phyloP scores from a whole-genome alignment of 2,329 filamentous ascomycete genomes.

The Beauveria caledonica region DNA sequence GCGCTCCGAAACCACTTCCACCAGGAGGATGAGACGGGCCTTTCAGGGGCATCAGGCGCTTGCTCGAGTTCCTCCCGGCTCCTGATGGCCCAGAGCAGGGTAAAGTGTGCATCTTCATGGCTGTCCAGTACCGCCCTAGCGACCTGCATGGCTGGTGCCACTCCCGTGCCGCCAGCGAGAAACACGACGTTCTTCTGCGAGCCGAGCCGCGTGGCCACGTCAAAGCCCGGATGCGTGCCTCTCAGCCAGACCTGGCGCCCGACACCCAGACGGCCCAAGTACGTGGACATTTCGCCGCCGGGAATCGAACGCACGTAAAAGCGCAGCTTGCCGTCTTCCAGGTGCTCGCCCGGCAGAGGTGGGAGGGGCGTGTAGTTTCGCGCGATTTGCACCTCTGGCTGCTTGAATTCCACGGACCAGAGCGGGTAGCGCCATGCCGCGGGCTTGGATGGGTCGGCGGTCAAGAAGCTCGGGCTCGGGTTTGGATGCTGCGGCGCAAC shows the following conservation, averaged over 20 bases:
- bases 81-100: constrained; percentile 74
- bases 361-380: constrained; percentile 87
- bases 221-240: constrained; percentile 67
- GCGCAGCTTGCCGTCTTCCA: constrained; percentile 42
- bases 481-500: constrained; percentile 36
- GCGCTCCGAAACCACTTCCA: constrained; percentile 18
- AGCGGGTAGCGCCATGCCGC: constrained; percentile 44
- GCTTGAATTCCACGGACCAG: constrained; percentile 89
- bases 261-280: constrained; percentile 57
- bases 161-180: constrained; percentile 84
- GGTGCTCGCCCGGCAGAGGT: constrained; percentile 26
- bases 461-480: constrained; percentile 22
- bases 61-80: constrained; percentile 45
- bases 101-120: constrained; percentile 34
- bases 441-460: constrained; percentile 13
- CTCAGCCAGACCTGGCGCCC: constrained; percentile 65
- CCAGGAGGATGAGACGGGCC: constrained; percentile 15
- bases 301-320: constrained; percentile 73
- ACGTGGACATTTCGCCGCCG: constrained; percentile 78
- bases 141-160: constrained; percentile 81
- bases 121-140: constrained; percentile 52
- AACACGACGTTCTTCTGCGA: constrained; percentile 55
- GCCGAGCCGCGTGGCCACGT: constrained; percentile 30
- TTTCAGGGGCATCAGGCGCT: background rate
- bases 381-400: constrained; percentile 88